Percentiles rank a stretch among this genome's conserved stretches.
Evolutionary conservation across 2,329 filamentous ascomycete species (phyloP).

Genomic region (Truncatella angustata): DNA sequence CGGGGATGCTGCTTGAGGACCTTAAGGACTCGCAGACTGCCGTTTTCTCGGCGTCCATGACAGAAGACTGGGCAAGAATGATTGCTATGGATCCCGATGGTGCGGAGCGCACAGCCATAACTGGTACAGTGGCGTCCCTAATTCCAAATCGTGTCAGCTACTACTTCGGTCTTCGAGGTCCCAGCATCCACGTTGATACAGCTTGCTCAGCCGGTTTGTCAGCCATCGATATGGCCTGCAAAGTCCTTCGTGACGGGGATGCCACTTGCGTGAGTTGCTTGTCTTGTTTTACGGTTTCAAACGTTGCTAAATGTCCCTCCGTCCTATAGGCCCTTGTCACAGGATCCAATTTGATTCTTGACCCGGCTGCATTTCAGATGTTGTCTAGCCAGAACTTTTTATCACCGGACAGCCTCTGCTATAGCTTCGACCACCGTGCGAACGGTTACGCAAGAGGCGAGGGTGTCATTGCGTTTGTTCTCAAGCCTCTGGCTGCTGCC

Average conservation of each 20-base stretch:
- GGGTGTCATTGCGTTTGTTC: neutral
- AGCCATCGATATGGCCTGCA: neutral
- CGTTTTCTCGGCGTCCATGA: slow-evolving; percentile 11
- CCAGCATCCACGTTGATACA: neutral
- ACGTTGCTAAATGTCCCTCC: too few relatives aligned
- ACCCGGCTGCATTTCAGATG: neutral
- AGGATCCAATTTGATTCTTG: neutral
- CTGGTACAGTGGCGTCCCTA: neutral
- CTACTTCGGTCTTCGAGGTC: neutral
- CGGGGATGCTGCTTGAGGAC: slow-evolving; percentile 12
- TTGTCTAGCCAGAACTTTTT: neutral
- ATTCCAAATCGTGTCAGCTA: neutral
- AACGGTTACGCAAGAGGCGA: neutral
- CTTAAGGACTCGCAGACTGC: slow-evolving; percentile 9
- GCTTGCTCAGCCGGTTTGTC: neutral
- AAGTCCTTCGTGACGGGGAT: neutral
- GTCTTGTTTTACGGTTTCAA: too few relatives aligned
- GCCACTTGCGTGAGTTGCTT: neutral
- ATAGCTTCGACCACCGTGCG: neutral
- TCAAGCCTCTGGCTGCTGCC: neutral
- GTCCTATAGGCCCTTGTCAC: too few relatives aligned
- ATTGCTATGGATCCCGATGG: slow-evolving; percentile 10
- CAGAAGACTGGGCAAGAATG: slow-evolving; percentile 9
- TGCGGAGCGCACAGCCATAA: too few relatives aligned
- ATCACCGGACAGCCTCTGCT: neutral